Percentiles rank a stretch among this genome's conserved stretches.
Evolutionary conservation across 2,329 filamentous ascomycete genomes (phyloP).

Genomic region (Trichoderma citrinoviride): DNA sequence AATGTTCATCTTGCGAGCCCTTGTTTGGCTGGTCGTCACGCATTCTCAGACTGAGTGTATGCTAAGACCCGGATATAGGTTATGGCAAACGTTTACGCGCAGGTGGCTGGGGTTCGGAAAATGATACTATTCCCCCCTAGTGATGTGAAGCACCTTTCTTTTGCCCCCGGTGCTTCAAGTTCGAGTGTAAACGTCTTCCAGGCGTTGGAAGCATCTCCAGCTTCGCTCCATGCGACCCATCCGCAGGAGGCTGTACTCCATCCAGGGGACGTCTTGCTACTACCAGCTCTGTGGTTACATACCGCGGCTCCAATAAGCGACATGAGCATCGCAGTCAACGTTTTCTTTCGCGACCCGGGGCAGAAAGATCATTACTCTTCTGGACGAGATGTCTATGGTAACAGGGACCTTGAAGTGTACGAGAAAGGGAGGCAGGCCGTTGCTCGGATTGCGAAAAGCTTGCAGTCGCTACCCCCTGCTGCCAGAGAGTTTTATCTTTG

Average conservation of each 20-base stretch:
- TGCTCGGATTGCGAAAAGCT: conserved; percentile 61
- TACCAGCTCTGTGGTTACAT: conserved; percentile 84
- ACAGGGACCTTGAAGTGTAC: conserved; percentile 79
- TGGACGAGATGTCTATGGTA: conserved; percentile 84
- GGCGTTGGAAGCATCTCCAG: conserved; percentile 39
- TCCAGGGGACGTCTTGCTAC: conserved; percentile 74
- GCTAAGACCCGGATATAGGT: conserved; percentile 48
- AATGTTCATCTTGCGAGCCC: neutral
- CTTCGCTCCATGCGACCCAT: conserved; percentile 48
- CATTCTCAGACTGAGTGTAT: neutral
- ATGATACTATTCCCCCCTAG: conserved; percentile 75
- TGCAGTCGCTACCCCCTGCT: conserved; percentile 62
- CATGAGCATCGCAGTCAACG: conserved; percentile 77
- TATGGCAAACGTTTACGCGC: conserved; percentile 83
- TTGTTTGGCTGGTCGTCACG: neutral
- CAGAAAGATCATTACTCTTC: conserved; percentile 60
- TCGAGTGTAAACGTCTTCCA: conserved; percentile 73
- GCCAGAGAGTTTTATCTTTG: conserved; percentile 73
- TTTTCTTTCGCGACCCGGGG: conserved; percentile 74
- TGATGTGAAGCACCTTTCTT: conserved; percentile 67
- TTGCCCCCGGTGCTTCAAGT: conserved; percentile 75
- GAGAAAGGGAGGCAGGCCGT: conserved; percentile 76
- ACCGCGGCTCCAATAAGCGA: conserved; percentile 60
- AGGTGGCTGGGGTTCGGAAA: conserved; percentile 70
- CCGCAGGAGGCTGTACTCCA: conserved; percentile 65